Evolutionary conservation across 2,329 filamentous ascomycete species (phyloP), one percentile per base, ranked within the genome.

Genomic region (Aspergillus unguis): DNA sequence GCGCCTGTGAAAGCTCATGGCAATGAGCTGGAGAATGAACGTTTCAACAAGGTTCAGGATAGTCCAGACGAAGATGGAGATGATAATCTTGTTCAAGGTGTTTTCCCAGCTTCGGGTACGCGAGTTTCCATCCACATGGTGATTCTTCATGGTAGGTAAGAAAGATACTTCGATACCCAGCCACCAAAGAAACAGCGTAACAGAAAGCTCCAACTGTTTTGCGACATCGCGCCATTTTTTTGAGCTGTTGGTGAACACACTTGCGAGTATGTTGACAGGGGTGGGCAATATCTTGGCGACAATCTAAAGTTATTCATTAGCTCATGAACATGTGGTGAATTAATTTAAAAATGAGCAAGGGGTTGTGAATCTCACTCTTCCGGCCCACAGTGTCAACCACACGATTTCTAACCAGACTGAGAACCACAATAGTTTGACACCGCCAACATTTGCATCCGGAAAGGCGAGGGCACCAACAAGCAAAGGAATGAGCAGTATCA

Each of bases 171-270:
- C 83, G 11, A 95, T 83, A 11, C 88, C 88, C 9, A 97, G 78
- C 81, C 89, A 87, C 92, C 92, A 97, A 60, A 96, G 85, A 71
- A 96, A 96, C 3, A 96, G 72, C 0, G 91, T 91, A 0, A 86
- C 85, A 9, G 90, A 90, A 0, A 97, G 74, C 69, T 97, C 92
- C 42, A 97, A 80, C 62, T 91, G 85, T 54, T 85, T 86, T 23
- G 90, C 91, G 67, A 96, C 84, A 63, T 95, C 92, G 64, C 85
- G 86, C 92, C 92, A 96, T 68, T 96, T 96, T 75, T 94, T 95
- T 65, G 85, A 81, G 61, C 89, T 92, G 68, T 91, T 94, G 11
- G 92, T 94, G 65, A 90, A 85, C 4, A 92, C 76, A 62, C 85
- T 89, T 4, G 90, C 85, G 11, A 88, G 53, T 1, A 86, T 62